These are phyloP conservation scores for Pythium apleroticum DNA, from an alignment of 352 stramenopile genomes.

Conservation along the genomic window DNA sequence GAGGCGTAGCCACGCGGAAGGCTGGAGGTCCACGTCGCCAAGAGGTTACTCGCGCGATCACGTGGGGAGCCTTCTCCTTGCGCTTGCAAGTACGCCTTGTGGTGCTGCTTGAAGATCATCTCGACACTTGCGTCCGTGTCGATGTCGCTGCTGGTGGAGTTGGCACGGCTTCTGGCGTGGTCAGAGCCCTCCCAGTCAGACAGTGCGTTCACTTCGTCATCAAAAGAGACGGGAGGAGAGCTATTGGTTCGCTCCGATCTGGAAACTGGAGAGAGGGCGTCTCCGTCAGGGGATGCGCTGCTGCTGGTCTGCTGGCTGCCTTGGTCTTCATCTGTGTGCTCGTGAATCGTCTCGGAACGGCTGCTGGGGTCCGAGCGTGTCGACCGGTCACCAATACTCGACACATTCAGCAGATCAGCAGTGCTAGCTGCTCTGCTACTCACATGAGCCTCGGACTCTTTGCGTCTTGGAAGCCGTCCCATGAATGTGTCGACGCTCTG, in stretches of 20 bases:
- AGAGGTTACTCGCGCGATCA: not conserved
- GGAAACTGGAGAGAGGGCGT: not conserved
- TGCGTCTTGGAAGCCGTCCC: slow-evolving; percentile 7
- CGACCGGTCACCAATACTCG: slow-evolving; percentile 15
- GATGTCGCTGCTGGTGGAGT: not conserved
- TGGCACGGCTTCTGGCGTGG: not conserved
- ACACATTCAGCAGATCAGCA: slow-evolving; percentile 20
- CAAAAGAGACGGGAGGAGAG: slow-evolving; percentile 15
- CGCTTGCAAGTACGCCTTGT: not conserved
- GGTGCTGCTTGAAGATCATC: slow-evolving; percentile 16
- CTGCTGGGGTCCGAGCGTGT: slow-evolving; percentile 18
- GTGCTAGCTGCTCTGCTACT: slow-evolving; percentile 25
- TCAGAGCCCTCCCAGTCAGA: slow-evolving; percentile 15
- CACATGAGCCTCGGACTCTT: slow-evolving; percentile 15
- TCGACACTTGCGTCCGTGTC: slow-evolving; percentile 14
- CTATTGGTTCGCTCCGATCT: not conserved
- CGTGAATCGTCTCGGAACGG: slow-evolving; percentile 5
- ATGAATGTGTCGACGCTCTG: slow-evolving; percentile 25
- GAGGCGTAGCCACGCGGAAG: not conserved
- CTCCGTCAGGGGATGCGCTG: not conserved
- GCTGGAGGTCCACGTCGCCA: not conserved
- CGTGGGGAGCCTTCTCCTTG: not conserved
- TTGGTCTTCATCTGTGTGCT: not conserved
- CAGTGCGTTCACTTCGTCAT: slow-evolving; percentile 17
- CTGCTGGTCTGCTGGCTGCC: not conserved